Evolutionary conservation across 257 asterid species (phyloP).

Genomic region (Fraxinus excelsior): DNA sequence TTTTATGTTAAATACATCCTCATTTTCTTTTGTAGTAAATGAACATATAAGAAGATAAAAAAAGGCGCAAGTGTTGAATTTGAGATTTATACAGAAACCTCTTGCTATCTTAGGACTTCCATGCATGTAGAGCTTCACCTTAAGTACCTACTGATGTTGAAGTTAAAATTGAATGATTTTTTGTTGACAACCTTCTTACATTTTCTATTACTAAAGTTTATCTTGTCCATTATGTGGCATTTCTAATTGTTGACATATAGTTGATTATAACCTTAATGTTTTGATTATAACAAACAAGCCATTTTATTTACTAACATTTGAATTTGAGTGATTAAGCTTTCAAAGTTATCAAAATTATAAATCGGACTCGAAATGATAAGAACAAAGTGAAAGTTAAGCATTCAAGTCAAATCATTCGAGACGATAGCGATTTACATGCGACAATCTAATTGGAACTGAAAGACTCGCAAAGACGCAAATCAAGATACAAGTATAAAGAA

Average conservation of each 20-base stretch:
- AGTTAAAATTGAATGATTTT: neutral
- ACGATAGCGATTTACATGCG: too few species aligned
- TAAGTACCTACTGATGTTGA: neutral
- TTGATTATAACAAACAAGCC: too few species aligned
- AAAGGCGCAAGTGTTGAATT: neutral
- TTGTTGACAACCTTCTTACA: neutral
- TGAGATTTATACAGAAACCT: neutral
- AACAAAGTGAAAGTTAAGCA: too few species aligned
- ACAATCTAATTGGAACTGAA: too few species aligned
- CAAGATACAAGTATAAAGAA: too few species aligned
- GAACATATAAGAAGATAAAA: neutral
- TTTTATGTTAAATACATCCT: neutral
- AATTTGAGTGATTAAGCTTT: too few species aligned
- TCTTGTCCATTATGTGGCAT: neutral
- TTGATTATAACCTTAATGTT: too few species aligned
- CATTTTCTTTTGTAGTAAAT: neutral
- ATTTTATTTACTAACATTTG: too few species aligned
- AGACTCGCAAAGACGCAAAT: too few species aligned
- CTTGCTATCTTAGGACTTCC: neutral
- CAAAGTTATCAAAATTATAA: too few species aligned
- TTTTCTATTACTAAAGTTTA: neutral
- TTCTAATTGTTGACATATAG: neutral
- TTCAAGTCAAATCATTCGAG: too few species aligned
- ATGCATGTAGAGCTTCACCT: neutral
- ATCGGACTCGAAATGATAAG: too few species aligned